Evolutionary conservation across 1,284 basidiomycete species (phyloP), one percentile per base, ranked within the genome.

Genomic region (Tilletia caries): DNA sequence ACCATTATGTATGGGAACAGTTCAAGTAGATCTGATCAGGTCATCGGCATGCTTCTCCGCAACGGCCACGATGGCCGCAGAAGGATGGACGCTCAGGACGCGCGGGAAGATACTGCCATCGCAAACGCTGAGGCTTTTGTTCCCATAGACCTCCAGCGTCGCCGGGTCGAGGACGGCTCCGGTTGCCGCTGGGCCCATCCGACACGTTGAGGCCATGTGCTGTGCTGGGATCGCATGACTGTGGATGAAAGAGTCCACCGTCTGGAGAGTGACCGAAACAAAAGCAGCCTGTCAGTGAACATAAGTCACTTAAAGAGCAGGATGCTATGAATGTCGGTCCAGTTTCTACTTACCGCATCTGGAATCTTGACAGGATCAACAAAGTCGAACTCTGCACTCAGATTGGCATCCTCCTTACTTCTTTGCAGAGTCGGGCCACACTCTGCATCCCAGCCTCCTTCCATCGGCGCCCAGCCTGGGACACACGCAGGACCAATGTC

Each of bases 71-170:
- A 77, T 71, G 1, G 71, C 70, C 2, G 74, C 75, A 4, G 75
- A 73, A 6, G 77, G 77, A 60, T 79, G 77, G 13, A 71, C 74
- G 52, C 75, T 75, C 46, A 76, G 75, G 64, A 76, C 75, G 50
- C 76, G 71, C 0, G 77, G 77, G 72, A 79, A 77, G 69, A 77
- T 73, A 46, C 72, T 74, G 4, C 73, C 77, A 54, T 79, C 77
- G 67, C 75, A 77, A 2, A 79, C 76, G 29, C 71, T 64, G n/a
- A 79, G 62, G 1, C 76, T 74, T 20, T 75, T 70, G 1, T 65
- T 71, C 20, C 76, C 76, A 13, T 75, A 69, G 1, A 79, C 72
- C 46, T 72, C 71, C 44, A 79, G 48, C 13, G 33, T 32, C 20
- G 68, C 46, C n/a, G 68, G 70, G 32, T 78, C 76, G 29, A 79